These are phyloP conservation scores for Tuber microsphaerosporum DNA, from an alignment of 495 filamentous ascomycete species.

Conservation along the genomic window DNA sequence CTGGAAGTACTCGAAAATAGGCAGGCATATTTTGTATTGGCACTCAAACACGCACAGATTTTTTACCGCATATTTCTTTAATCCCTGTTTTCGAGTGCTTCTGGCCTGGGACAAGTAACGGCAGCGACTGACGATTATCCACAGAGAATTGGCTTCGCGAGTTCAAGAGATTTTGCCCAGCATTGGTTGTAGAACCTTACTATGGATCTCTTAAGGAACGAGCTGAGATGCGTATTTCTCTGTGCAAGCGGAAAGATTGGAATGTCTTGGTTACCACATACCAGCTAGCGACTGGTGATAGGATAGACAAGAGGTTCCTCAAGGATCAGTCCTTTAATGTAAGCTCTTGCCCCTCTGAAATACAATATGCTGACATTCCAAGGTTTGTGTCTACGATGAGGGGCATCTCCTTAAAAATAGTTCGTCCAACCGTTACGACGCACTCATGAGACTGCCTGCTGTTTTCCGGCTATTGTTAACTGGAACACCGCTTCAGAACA, in stretches of 20 bases:
- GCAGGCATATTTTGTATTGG: background rate
- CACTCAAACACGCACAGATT: background rate
- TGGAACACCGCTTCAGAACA: slow-evolving; percentile 93
- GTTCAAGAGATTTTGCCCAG: slow-evolving; percentile 78
- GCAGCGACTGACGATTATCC: slow-evolving; percentile 10
- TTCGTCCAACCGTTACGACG: slow-evolving; percentile 68
- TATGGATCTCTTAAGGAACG: slow-evolving; percentile 62
- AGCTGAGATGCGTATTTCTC: slow-evolving; percentile 57
- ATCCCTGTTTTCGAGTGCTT: background rate
- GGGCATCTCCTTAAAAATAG: slow-evolving; percentile 87
- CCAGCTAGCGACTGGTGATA: slow-evolving; percentile 58
- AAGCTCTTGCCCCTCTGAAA: slow-evolving; percentile 16
- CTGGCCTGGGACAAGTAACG: background rate
- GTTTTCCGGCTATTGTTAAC: slow-evolving; percentile 78
- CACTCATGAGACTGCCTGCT: slow-evolving; percentile 68
- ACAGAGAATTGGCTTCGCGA: slow-evolving; percentile 89
- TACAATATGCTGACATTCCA: slow-evolving; percentile 40
- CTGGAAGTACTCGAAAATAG: background rate
- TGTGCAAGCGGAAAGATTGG: slow-evolving; percentile 57
- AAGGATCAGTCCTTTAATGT: slow-evolving; percentile 54
- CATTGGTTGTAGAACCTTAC: slow-evolving; percentile 68
- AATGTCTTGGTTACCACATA: slow-evolving; percentile 93
- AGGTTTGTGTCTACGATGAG: slow-evolving; percentile 81
- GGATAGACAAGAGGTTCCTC: slow-evolving; percentile 62
- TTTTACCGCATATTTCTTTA: background rate